Base-by-base conservation (phyloP, 1,139 yeast genomes). In the Yamadazyma taylorii region DNA sequence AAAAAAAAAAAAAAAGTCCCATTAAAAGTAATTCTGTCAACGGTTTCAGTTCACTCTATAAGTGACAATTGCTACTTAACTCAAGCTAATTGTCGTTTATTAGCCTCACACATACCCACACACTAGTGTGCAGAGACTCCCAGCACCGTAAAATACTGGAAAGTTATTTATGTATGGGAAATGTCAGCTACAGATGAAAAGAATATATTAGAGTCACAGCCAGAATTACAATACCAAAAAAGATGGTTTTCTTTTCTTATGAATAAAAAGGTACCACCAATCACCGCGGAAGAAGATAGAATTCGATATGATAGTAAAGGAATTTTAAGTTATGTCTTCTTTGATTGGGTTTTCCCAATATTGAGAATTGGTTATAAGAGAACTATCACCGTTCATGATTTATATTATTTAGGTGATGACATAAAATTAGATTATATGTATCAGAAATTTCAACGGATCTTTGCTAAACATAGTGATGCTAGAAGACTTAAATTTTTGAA, bases 291-390 rank as follows among this genome's bases (percentile, higher is more conserved):
- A 6, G 69, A 68, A 3, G 82, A 80, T 43, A 59, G 85, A 40
- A 53, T 45, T 14, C 55, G 49, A 3, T 76, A 63, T 50, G 38
- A 40, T n/a, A 36, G 46, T 19, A 19, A 12, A 27, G 21, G 21
- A 15, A 27, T 27, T 21, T 21, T 16, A 9, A 61, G 61, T 8
- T 47, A 52, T 25, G 13, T 62, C 1, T 73, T 80, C 33, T 78
- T 78, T 48, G 60, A 70, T 56, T 84, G 90, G 90, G 67, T 81
- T 24, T 46, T 62, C 15, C 85, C 86, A 0, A 41, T 81, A 4
- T 51, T 84, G 54, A 66, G 61, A 27, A 73, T 73, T 3, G 94
- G 95, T 1, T 85, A 85, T 52, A 71, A 73, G 40, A 69, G 94
- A 49, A 79, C 86, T 0, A 58, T 85, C 24, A 78, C 78, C 34